phyloP scores from a whole-genome alignment of 257 asterid species.

The Solanum pimpinellifolium region DNA sequence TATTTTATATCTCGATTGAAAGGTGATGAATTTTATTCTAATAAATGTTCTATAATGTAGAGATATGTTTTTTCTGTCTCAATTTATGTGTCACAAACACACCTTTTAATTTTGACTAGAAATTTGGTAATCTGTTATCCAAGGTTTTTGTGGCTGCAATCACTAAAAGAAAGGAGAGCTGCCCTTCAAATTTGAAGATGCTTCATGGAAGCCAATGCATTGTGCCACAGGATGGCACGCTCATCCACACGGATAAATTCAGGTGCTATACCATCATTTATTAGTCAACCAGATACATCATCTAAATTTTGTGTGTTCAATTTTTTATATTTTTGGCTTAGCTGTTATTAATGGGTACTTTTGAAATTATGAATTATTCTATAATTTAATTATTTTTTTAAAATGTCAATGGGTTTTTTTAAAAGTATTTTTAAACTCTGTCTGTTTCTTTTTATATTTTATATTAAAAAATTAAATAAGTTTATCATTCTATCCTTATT shows the following conservation, averaged over 20 bases:
- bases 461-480: too few species aligned
- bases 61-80: too few species aligned
- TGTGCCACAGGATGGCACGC: constrained; percentile 12
- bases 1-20: neutral
- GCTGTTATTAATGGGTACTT: neutral
- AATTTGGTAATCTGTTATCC: neutral
- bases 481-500: too few species aligned
- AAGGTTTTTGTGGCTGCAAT: constrained; percentile 67
- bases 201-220: constrained; percentile 23
- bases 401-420: neutral
- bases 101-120: too few species aligned
- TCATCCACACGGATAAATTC: constrained; percentile 51
- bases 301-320: neutral
- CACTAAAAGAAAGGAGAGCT: constrained; percentile 56
- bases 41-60: neutral
- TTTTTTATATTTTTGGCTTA: neutral
- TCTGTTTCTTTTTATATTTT: too few species aligned
- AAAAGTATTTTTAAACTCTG: neutral
- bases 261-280: constrained; percentile 10
- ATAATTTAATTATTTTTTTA: neutral
- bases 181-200: constrained; percentile 54
- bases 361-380: neutral
- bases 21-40: neutral
- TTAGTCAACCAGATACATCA: neutral
- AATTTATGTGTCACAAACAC: too few species aligned